These are phyloP conservation scores for Monosporascus sp. DNA, from an alignment of 2,329 filamentous ascomycete species.

Conservation along the genomic window DNA sequence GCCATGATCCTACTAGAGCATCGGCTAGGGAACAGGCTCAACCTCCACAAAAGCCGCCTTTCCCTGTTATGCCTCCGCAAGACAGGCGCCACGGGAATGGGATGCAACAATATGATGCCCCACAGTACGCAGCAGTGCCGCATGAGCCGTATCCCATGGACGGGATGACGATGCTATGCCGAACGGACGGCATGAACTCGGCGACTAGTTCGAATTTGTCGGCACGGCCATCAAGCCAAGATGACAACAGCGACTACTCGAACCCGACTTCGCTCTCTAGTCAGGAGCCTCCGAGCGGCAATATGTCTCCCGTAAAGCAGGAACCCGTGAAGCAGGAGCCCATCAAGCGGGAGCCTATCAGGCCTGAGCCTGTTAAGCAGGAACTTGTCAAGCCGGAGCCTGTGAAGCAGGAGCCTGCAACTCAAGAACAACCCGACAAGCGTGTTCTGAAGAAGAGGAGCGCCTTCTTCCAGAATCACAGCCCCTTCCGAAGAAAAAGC, in stretches of 20 bases:
- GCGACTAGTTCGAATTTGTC: conserved; percentile 39
- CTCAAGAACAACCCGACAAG: conserved; percentile 55
- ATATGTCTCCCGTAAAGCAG: conserved; percentile 69
- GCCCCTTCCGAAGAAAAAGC: conserved; percentile 89
- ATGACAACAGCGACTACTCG: conserved; percentile 87
- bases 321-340: conserved; percentile 45
- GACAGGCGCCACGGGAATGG: conserved; percentile 19
- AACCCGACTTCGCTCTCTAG: conserved; percentile 86
- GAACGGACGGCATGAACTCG: conserved; percentile 61
- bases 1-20: background rate
- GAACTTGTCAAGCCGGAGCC: conserved; percentile 61
- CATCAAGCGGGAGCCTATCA: conserved; percentile 57
- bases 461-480: conserved; percentile 89
- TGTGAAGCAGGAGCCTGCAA: conserved; percentile 54
- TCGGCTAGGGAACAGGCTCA: background rate
- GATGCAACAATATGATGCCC: conserved; percentile 39
- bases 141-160: conserved; percentile 93
- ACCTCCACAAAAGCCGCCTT: background rate
- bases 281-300: conserved; percentile 70
- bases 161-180: conserved; percentile 96
- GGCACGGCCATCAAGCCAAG: conserved; percentile 74
- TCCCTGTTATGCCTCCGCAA: conserved; percentile 8
- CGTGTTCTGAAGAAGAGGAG: conserved; percentile 67
- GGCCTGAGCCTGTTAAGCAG: conserved; percentile 49
- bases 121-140: conserved; percentile 66